Evolutionary conservation across 495 filamentous ascomycete species (phyloP).

Genomic region (Penicillium argentinense): DNA sequence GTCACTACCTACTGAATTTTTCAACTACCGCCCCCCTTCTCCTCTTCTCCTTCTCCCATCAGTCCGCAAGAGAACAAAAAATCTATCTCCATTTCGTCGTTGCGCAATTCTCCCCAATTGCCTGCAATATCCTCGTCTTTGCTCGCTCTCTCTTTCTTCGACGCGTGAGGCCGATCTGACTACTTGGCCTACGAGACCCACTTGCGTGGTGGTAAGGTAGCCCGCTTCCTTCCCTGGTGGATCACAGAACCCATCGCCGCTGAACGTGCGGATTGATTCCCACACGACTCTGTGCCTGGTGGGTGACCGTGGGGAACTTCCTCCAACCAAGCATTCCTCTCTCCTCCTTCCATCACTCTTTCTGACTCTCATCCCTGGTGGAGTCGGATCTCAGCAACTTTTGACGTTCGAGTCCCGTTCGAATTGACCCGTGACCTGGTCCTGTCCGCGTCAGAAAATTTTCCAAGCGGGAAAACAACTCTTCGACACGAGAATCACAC

Average conservation of each 20-base stretch:
- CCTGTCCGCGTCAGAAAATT: constrained; percentile 22
- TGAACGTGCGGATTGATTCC: constrained; percentile 49
- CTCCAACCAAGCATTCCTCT: constrained; percentile 43
- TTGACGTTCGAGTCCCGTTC: neutral
- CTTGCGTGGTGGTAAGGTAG: too few relatives aligned
- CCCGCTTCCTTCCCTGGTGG: constrained; percentile 47
- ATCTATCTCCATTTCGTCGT: constrained; percentile 18
- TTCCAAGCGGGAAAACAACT: constrained; percentile 22
- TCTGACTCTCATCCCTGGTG: constrained; percentile 18
- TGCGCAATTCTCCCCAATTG: constrained; percentile 13
- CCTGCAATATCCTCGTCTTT: neutral
- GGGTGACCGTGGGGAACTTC: constrained; percentile 46
- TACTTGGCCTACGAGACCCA: constrained; percentile 46
- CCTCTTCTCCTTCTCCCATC: constrained; percentile 28
- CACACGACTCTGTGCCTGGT: constrained; percentile 45
- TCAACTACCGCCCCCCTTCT: constrained; percentile 13
- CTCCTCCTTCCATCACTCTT: constrained; percentile 26
- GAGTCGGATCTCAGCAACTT: constrained; percentile 17
- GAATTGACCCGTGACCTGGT: constrained; percentile 21
- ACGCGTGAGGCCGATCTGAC: constrained; percentile 43
- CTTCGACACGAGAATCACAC: constrained; percentile 13
- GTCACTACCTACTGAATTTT: constrained; percentile 2
- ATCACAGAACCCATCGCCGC: constrained; percentile 44
- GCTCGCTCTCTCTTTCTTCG: constrained; percentile 13
- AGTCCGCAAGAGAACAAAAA: constrained; percentile 3